Base-by-base conservation (phyloP, 352 stramenopile species). In the Globisporangium cystogenes region DNA sequence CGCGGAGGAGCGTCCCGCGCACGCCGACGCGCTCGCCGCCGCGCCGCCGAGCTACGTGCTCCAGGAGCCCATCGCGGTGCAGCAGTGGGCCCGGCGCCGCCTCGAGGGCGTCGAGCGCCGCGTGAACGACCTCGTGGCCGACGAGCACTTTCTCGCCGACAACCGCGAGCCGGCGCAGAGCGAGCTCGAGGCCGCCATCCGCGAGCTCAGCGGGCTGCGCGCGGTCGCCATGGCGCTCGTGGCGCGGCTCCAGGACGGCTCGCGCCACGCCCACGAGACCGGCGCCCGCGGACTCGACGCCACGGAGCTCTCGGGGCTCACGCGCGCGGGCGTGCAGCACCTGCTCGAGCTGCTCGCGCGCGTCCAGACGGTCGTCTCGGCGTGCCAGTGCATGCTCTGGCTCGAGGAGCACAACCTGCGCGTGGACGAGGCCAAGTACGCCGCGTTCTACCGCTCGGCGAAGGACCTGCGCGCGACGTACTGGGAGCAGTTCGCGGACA, bases 51-150 rank as follows among this genome's bases (percentile, higher is more conserved):
- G 67, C 33, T 90, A 90, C 53, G 77, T 90, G 51, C 57, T 93
- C 10, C 87, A 86, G 46, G 82, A 93, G 33, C 82, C 82, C 21
- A 87, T 93, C 39, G 82, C 82, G 44, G 77, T 90, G 48, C 78
- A 90, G 47, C 82, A 93, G 59, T 93, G 82, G 82, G 67, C 68
- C 16, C 74, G 76, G 8, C 76, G 67, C 7, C 71, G 67, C 48
- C 64, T 93, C 0, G 76, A 88, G 24, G 43, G 39, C 6, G 60
- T 86, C 27, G 77, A 93, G 49, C 74, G 73, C 27, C 51, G 44
- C 21, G 65, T 87, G 39, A 80, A 86, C 42, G 67, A 77, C 36
- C 66, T 79, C 56, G 55, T 82, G 10, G 72, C 60, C 3, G 72
- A 85, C 27, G 63, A 81, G 26, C 60, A 78, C n/a, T 76, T 60